These are phyloP conservation scores for Sclerospora graminicola DNA, from an alignment of 352 stramenopile genomes.

Conservation along the genomic window DNA sequence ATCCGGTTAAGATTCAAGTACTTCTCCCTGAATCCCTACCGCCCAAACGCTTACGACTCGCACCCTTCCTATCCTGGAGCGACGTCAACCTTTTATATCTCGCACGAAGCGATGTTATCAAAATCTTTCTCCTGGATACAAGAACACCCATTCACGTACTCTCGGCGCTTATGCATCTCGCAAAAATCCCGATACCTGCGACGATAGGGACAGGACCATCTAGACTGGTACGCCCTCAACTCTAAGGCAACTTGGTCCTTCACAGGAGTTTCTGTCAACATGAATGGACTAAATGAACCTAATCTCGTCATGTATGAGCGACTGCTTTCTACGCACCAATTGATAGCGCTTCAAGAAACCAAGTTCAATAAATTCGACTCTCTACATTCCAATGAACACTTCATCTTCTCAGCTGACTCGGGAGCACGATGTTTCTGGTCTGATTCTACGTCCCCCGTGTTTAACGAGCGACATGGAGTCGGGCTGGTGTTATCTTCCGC, in stretches of 20 bases:
- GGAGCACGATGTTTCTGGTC: constrained; percentile 10
- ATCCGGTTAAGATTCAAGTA: no score
- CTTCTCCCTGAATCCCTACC: no score
- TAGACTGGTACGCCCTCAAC: no score
- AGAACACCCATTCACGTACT: no score
- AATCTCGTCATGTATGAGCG: constrained; percentile 1
- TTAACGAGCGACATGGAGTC: constrained; percentile 5
- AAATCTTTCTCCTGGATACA: no score
- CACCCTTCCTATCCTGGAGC: no score
- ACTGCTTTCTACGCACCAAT: constrained; percentile 7
- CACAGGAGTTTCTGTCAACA: constrained; percentile 8
- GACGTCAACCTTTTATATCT: no score
- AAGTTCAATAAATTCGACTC: constrained; percentile 10
- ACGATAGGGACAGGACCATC: no score
- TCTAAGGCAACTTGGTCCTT: constrained; percentile 1
- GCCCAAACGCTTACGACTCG: no score
- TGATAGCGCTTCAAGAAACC: constrained; percentile 10
- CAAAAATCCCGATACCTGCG: no score
- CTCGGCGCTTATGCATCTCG: no score
- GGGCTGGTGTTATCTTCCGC: constrained; percentile 5
- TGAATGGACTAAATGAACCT: constrained; percentile 7
- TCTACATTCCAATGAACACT: constrained; percentile 6
- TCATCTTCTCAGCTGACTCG: constrained; percentile 6
- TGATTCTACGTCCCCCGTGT: constrained; percentile 3
- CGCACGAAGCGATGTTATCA: no score